A percentile compares a stretch with the other conserved stretches of the same genome.
These are phyloP conservation scores for Paraleonurus japonicus DNA, from an alignment of 257 asterid species.

Conservation along the genomic window DNA sequence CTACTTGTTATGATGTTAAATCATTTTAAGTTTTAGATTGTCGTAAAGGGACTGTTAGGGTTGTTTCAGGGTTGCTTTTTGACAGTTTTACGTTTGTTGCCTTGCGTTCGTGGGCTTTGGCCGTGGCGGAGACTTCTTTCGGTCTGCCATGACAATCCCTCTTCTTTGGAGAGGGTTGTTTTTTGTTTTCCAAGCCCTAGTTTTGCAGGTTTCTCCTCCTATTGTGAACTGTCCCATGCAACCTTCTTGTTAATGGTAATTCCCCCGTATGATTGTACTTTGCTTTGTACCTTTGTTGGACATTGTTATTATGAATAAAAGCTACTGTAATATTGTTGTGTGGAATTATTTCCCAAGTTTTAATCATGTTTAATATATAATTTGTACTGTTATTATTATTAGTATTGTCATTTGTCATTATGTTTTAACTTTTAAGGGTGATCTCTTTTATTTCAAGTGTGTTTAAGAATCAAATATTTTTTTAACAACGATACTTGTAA, in stretches of 20 bases:
- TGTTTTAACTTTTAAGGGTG: too few species aligned
- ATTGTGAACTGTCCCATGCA: slow-evolving; percentile 42
- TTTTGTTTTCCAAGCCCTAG: slow-evolving; percentile 57
- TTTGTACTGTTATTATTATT: too few species aligned
- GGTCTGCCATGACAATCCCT: slow-evolving; percentile 50
- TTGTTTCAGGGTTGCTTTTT: slow-evolving; percentile 34
- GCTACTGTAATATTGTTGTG: not conserved
- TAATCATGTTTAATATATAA: not conserved
- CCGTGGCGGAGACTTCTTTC: slow-evolving; percentile 44
- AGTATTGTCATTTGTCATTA: too few species aligned
- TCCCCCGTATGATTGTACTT: not conserved
- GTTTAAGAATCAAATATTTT: too few species aligned
- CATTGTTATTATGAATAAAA: slow-evolving; percentile 30
- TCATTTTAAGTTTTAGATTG: not conserved
- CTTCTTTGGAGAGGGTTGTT: slow-evolving; percentile 26
- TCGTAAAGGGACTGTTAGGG: too few species aligned
- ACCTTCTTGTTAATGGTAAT: slow-evolving; percentile 35
- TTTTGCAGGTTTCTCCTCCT: slow-evolving; percentile 55
- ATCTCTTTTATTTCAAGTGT: too few species aligned
- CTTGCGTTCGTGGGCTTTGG: slow-evolving; percentile 60
- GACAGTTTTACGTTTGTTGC: slow-evolving; percentile 48
- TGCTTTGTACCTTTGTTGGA: not conserved
- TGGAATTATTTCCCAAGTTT: not conserved
- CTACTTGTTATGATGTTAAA: not conserved
- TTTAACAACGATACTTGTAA: too few species aligned